These are phyloP conservation scores for Leersia perrieri DNA, from an alignment of 176 grass and related monocot species.

Conservation along the genomic window DNA sequence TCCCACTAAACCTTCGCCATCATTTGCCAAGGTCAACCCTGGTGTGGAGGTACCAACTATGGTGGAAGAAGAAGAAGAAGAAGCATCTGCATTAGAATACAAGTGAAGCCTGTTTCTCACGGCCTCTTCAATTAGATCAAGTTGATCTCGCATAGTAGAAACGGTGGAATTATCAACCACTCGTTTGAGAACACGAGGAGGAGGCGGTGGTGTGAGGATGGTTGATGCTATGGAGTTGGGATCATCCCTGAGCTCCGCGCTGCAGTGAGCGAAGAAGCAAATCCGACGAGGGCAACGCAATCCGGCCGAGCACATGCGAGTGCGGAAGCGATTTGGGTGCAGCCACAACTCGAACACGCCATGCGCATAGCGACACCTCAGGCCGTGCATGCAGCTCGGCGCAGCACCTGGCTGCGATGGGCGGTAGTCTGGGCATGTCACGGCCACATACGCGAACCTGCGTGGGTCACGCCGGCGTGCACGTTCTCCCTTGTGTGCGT, in stretches of 20 bases:
- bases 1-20: not conserved
- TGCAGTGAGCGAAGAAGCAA: slow-evolving; percentile 58
- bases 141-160: not conserved
- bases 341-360: slow-evolving; percentile 52
- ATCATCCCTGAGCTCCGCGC: slow-evolving; percentile 17
- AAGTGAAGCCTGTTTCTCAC: not conserved
- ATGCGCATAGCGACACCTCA: slow-evolving; percentile 41
- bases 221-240: not conserved
- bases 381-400: slow-evolving; percentile 15
- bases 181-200: not conserved
- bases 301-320: slow-evolving; percentile 36
- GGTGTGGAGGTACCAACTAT: not conserved
- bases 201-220: not conserved
- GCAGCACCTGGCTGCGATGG: not conserved
- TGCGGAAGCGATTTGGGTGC: slow-evolving; percentile 49
- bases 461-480: slow-evolving; percentile 50
- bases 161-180: too few species aligned
- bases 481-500: slow-evolving; percentile 52
- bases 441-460: slow-evolving; percentile 30
- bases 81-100: not conserved
- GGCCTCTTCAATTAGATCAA: not conserved
- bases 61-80: not conserved
- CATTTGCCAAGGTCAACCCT: not conserved
- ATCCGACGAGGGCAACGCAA: slow-evolving; percentile 2
- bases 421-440: slow-evolving; percentile 41